These are phyloP conservation scores for Aquilaria yunnanensis DNA, from an alignment of 345 rosid genomes.

Conservation along the genomic window DNA sequence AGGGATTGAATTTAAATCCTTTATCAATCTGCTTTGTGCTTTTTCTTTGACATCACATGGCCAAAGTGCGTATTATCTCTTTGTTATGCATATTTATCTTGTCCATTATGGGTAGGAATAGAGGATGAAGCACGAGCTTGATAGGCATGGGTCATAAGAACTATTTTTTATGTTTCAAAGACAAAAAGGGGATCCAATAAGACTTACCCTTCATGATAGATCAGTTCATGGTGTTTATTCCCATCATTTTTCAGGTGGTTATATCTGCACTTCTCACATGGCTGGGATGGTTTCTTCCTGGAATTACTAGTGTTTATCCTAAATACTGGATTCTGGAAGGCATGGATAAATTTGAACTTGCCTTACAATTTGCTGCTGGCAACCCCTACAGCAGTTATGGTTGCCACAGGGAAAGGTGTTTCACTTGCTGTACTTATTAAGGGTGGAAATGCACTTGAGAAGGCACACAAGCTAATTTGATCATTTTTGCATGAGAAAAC, in stretches of 20 bases:
- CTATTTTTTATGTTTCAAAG: no score
- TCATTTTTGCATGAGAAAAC: not conserved
- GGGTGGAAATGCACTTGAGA: slow-evolving; percentile 72
- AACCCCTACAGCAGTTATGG: slow-evolving; percentile 45
- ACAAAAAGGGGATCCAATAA: no score
- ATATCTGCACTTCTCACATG: slow-evolving; percentile 45
- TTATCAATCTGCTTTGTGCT: no score
- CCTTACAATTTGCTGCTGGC: slow-evolving; percentile 47
- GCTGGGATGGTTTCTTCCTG: slow-evolving; percentile 65
- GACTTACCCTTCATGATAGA: no score
- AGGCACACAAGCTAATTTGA: slow-evolving; percentile 50
- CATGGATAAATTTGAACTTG: slow-evolving; percentile 64
- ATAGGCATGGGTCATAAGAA: no score
- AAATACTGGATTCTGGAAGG: slow-evolving; percentile 51
- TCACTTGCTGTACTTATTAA: slow-evolving; percentile 74
- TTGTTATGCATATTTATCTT: no score
- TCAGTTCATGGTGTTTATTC: not conserved
- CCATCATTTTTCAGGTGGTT: slow-evolving; percentile 40
- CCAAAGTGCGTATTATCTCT: no score
- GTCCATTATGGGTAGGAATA: not conserved
- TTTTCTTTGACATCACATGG: no score
- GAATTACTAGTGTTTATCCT: slow-evolving; percentile 47
- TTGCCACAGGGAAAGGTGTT: slow-evolving; percentile 82
- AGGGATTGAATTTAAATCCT: no score
- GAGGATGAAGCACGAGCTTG: no score